Evolutionary conservation across 2,329 filamentous ascomycete genomes (phyloP), one percentile per base, ranked within the genome.

Genomic region (Xylariaceae sp.): DNA sequence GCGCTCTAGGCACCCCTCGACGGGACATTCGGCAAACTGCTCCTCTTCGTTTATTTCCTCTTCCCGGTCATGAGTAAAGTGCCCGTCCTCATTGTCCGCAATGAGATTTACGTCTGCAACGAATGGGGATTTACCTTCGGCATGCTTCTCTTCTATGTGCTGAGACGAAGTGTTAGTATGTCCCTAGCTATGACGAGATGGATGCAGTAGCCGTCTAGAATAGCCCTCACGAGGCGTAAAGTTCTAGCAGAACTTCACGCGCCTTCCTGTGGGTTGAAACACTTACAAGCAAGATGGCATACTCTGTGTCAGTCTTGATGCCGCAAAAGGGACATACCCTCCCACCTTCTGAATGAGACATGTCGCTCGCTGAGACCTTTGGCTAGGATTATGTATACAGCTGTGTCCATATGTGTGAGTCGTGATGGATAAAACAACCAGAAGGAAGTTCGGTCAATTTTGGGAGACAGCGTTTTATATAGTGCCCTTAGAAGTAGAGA

Each of bases 1-100:
- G n/a, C 74, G 65, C 64, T 88, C 84, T 31, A 79, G 80, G 62
- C 86, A 89, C 18, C 75, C 78, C 14, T 80, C 75, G 33, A 77
- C 58, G 1, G 80, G 76, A 59, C 83, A 86, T 40, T 77, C 71
- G 18, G 75, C 70, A 61, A 82, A 83, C 14, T 70, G 52, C 7
- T 58, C 56, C 38, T 72, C 67, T 10, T 69, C 65, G 34, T 66
- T 60, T 42, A 48, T 57, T 31, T 28, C 38, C 12, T 16, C 9
- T 14, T 38, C 50, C 22, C n/a, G 34, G 14, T 45, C 33, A 19
- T 19, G 41, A 31, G 47, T 36, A 31, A 13, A 36, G n/a, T 28
- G 43, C 7, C 47, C 39, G 34, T 50, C 36, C 28, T 28, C 13
- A 34, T 33, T 10, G 6, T 42, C 17, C 14, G 40, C 42, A 42